Base-by-base conservation (phyloP, 257 asterid genomes). In the Coffea eugenioides region DNA sequence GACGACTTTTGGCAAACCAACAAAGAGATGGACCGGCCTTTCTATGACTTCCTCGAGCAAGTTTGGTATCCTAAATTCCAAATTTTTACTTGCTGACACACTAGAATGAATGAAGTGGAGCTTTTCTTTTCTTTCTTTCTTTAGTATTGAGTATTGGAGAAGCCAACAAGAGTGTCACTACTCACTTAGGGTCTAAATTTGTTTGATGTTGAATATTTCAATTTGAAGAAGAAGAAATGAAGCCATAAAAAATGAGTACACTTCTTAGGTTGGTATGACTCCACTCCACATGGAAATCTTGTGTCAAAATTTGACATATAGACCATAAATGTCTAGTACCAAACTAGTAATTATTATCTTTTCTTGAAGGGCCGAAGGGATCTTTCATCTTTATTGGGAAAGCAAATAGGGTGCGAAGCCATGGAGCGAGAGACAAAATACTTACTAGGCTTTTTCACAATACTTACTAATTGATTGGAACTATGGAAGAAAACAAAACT, bases 31-130 rank as follows among this genome's bases (percentile, higher is more conserved):
- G 78, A 70, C 81, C 74, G 57, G 62, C 73, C 39, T 75, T 36
- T 73, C 43, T 45, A 76, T 46, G 69, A 73, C 79, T 75, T 81
- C 18, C 68, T 56, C 43, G 48, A 59, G 0, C 78, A 74, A 74
- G 78, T 74, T 56, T 54, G 65, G 78, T 52, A 80, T 67, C 76
- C 70, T 25, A 25, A 65, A 65, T 25, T 25, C 4, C 15, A 4
- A 2, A 23, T 61, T 23, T 0, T 14, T 21, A 0, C n/a, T 61
- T 23, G 8, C 7, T 23, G 11, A 61, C 31, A 61, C 31, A 31
- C 31, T 31, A 0, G 31, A 31, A 4, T 23, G n/a, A 61, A 61
- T 21, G 66, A 8, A 6, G 11, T 6, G 6, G 66, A 59, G 0
- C 3, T 18, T 59, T 20, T 21, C 8, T 21, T 20, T 15, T 52